Base-by-base conservation (phyloP, 2,329 filamentous ascomycete species). In the Diplodia intermedia region DNA sequence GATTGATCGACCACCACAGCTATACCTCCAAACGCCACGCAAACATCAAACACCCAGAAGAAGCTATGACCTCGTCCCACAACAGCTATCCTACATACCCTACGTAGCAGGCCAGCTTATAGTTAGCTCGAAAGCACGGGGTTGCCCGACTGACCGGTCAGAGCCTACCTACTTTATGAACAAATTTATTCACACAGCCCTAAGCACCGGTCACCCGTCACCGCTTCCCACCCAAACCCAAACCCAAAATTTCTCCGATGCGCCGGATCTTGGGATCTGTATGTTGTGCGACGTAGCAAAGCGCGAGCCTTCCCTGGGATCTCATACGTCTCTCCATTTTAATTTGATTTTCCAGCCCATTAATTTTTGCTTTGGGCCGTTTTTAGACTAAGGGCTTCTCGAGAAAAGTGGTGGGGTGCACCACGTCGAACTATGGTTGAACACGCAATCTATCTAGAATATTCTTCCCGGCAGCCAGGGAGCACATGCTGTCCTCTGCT, bases 51-150 rank as follows among this genome's bases (percentile, higher is more conserved):
- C 43, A 47, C 18, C n/a, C 20, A 11, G 43, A n/a, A n/a, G 56
- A 47, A 61, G 56, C 56, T 61, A 61, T 61, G 56, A 11, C 56
- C 43, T 47, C 56, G 56, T 49, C 15, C 26, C 56, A 61, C 56
- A 4, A 18, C 56, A 61, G 38, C 56, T 47, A 20, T 47, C 43
- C 43, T 11, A 47, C 43, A 18, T 47, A 20, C n/a, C n/a, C 43
- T 47, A n/a, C 20, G 3, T 8, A 47, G 43, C 43, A 20, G n/a
- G 5, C 18, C 43, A 20, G 43, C 43, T 47, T 47, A n/a, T 26
- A 18, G 40, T 1, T 43, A 43, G 40, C 40, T 43, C 18, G 43
- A 20, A 47, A 47, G 43, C 43, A n/a, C 43, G 43, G 43, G n/a
- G 43, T 47, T 20, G 43, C 43, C 36, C 18, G 43, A 20, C 43